Base-by-base conservation (phyloP, 2,329 filamentous ascomycete species). In the Trichoderma semiorbis region DNA sequence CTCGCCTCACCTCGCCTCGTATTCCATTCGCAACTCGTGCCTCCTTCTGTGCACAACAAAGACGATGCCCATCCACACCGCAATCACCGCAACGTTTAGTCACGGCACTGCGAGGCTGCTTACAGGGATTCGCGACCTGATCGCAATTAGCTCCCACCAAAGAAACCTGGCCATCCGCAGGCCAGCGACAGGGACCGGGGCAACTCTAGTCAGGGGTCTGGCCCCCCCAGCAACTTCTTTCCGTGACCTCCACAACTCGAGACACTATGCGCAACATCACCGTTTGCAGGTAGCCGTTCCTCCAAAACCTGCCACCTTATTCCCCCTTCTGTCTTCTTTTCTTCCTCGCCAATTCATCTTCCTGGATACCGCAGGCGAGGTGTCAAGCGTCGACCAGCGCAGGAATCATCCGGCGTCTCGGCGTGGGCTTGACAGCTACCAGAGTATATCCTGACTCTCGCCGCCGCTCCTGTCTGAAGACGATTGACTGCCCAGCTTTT, bases 261-360 rank as follows among this genome's bases (percentile, higher is more conserved):
- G 70, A 73, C 72, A 58, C 64, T 69, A 72, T 73, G 72, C 72
- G 72, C 70, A 73, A 69, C 72, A 73, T 72, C 63, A 64, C 47
- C 26, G 68, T 72, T 58, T 72, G 62, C 72, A 69, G 69, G 72
- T 72, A 70, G 66, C 70, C 64, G 55, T 60, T 63, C 64, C 50
- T 69, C 72, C 65, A 72, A 64, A 70, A 60, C 64, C 65, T 67
- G 58, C 67, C 39, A 71, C 55, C 50, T 53, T 63, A 26, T 50
- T 53, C 62, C 63, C 61, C 64, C 62, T 68, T 67, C 64, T 50
- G 32, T 57, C 47, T 50, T 68, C 30, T 26, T 60, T 50, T 63
- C 53, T 21, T 53, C 55, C 34, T 68, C 57, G 64, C 26, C 67
- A 70, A 64, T 64, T 34, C 68, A 47, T 64, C 61, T 43, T 69